Evolutionary conservation across 73 alveolate species (phyloP).

Genomic region (Blepharisma japonicum): DNA sequence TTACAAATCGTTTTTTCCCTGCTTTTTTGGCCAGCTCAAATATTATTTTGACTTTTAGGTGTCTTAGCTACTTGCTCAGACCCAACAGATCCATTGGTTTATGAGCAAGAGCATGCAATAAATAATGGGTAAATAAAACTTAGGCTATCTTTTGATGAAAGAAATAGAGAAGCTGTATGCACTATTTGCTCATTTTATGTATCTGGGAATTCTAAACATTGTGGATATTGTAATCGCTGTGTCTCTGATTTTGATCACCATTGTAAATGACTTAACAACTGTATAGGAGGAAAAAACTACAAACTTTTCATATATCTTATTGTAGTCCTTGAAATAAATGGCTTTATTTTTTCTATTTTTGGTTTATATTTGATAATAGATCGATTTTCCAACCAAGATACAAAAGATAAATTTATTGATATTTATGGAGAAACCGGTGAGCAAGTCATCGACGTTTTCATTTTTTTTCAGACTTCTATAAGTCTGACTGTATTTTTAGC

Average conservation of each 20-base stretch:
- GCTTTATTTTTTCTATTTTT: not conserved
- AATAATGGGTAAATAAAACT: not conserved
- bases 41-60: no score
- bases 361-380: not conserved
- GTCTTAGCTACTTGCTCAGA: not conserved
- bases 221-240: conserved; percentile 79
- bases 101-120: not conserved
- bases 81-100: not conserved
- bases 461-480: not conserved
- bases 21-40: no score
- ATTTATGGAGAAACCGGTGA: not conserved
- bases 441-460: not conserved
- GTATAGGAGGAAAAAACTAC: conserved; percentile 70
- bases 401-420: not conserved
- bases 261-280: conserved; percentile 80
- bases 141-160: not conserved
- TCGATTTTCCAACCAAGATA: not conserved
- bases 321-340: not conserved
- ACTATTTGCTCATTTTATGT: conserved; percentile 36
- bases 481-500: not conserved
- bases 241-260: conserved; percentile 85
- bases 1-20: no score
- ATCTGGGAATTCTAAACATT: conserved; percentile 56
- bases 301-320: conserved; percentile 33
- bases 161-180: not conserved